These are phyloP conservation scores for Elasticomyces elasticus DNA, from an alignment of 495 filamentous ascomycete species.

Conservation along the genomic window DNA sequence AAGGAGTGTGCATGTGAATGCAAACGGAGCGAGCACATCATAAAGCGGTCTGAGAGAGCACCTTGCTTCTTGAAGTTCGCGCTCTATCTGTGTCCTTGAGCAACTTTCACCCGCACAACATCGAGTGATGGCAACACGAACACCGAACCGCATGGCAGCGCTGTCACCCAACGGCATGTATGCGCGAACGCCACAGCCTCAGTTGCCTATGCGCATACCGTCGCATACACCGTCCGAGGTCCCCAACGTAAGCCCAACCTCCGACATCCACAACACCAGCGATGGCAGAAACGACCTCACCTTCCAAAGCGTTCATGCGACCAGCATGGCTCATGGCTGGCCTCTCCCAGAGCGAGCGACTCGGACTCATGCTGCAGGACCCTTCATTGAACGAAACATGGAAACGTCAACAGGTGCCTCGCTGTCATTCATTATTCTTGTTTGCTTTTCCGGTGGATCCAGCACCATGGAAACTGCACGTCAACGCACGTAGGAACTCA, in stretches of 20 bases:
- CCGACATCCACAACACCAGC: no score
- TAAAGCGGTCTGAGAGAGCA: no score
- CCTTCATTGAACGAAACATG: not conserved
- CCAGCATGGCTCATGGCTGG: not conserved
- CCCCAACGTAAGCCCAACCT: no score
- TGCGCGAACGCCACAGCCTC: no score
- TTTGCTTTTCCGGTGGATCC: no score
- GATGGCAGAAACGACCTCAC: not conserved
- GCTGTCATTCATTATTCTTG: not conserved
- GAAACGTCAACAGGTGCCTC: not conserved
- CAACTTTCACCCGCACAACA: not conserved
- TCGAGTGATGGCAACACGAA: not conserved
- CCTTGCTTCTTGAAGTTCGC: no score
- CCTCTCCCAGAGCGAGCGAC: not conserved
- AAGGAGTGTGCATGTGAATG: not conserved
- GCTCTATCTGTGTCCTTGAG: conserved; percentile 6
- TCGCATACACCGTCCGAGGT: no score
- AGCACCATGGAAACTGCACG: no score
- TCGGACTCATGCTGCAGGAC: not conserved
- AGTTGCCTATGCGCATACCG: no score
- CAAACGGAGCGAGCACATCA: not conserved
- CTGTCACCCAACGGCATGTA: no score
- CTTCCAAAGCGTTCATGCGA: not conserved
- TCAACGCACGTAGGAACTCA: not conserved
- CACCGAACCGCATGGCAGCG: not conserved